phyloP scores from a whole-genome alignment of 2,329 filamentous ascomycete genomes.

The Aspergillus neoniger region DNA sequence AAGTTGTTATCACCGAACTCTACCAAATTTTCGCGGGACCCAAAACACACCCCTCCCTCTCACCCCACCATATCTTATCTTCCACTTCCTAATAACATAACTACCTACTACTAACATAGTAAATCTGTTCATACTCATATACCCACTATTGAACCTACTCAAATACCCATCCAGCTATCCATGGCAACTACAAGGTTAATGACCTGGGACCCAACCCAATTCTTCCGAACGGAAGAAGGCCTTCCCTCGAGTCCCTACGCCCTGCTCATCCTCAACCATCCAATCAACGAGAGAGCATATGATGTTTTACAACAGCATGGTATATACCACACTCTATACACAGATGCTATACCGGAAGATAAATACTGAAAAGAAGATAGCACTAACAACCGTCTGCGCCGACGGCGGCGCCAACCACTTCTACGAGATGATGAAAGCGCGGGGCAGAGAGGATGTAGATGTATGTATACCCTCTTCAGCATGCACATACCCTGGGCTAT shows the following conservation, averaged over 20 bases:
- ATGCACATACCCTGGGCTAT: no score
- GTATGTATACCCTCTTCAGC: conserved; percentile 26
- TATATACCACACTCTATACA: conserved; percentile 15
- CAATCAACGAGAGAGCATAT: conserved; percentile 52
- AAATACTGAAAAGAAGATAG: conserved; percentile 41
- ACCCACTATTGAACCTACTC: background rate
- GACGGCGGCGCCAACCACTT: conserved; percentile 89
- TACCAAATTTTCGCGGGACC: background rate
- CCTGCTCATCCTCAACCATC: conserved; percentile 64
- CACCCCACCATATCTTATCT: no score
- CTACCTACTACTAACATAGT: no score
- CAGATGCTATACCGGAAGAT: background rate
- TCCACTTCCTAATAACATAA: no score
- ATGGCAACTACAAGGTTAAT: conserved; percentile 18
- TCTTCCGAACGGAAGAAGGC: conserved; percentile 35
- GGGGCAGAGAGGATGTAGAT: conserved; percentile 32
- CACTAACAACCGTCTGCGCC: conserved; percentile 72
- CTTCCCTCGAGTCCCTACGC: conserved; percentile 41
- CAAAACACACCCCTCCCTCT: background rate
- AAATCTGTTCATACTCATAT: background rate
- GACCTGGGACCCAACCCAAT: conserved; percentile 46
- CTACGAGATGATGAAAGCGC: conserved; percentile 50
- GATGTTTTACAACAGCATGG: conserved; percentile 40
- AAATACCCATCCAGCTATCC: background rate
- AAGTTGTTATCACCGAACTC: background rate